A percentile compares a stretch with the other conserved stretches of the same genome.
Evolutionary conservation across 1,284 basidiomycete species (phyloP).

Genomic region (Ceraceosorus guamensis): DNA sequence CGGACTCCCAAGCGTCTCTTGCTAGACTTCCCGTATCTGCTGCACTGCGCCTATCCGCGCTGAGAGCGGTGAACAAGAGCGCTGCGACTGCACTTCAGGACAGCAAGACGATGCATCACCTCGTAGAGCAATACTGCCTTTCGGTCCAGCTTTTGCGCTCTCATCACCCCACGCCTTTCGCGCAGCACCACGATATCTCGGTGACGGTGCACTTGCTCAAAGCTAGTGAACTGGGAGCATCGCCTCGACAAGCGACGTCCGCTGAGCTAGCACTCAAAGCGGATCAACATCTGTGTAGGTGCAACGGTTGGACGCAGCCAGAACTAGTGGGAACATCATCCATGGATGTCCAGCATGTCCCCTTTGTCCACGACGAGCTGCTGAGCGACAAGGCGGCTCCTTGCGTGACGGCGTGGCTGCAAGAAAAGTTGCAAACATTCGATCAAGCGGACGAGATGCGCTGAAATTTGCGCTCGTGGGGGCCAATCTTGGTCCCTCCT

Average conservation of each 20-base stretch:
- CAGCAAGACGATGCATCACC: neutral
- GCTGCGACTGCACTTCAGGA: too few species aligned
- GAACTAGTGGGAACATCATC: neutral
- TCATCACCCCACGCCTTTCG: neutral
- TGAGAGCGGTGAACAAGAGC: too few species aligned
- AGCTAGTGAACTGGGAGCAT: neutral
- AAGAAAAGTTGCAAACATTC: too few species aligned
- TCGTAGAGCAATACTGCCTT: neutral
- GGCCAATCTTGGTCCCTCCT: too few species aligned
- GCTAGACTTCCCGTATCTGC: neutral
- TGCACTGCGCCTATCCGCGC: neutral
- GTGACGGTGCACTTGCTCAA: neutral
- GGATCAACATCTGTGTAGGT: neutral
- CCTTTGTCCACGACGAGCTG: neutral
- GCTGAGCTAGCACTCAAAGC: neutral
- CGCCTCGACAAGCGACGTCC: neutral
- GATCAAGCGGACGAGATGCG: too few species aligned
- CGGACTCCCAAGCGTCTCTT: too few species aligned
- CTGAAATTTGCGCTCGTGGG: too few species aligned
- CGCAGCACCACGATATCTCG: too few species aligned
- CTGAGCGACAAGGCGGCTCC: neutral
- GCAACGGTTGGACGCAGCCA: neutral
- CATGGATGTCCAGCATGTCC: neutral
- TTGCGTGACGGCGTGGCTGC: neutral
- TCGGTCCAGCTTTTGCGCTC: neutral